Conservation (phyloP, 495 filamentous ascomycete genomes). For the Acidiella bohemica region DNA sequence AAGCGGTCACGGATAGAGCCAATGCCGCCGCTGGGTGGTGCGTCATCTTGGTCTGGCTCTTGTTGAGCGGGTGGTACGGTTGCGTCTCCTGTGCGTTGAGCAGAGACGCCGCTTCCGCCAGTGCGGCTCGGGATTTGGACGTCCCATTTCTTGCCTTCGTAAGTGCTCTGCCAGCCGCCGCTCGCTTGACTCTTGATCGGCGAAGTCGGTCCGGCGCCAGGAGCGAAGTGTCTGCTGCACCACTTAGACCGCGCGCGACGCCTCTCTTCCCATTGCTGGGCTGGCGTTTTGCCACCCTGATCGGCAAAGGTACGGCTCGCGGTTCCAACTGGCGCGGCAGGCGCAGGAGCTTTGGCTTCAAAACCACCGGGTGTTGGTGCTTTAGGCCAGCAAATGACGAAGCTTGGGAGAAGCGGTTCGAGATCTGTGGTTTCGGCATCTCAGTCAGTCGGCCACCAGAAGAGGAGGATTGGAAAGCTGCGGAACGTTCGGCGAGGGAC, state of each 20-base stretch:
- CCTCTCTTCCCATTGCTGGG: constrained; percentile 93
- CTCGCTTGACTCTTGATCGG: constrained; percentile 52
- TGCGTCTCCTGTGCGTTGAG: constrained; percentile 19
- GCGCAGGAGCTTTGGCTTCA: constrained; percentile 36
- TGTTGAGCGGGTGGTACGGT: constrained; percentile 32
- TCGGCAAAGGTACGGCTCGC: constrained; percentile 90
- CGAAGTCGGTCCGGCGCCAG: constrained; percentile 33
- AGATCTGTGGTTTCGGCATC: constrained; percentile 85
- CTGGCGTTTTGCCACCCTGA: constrained; percentile 87
- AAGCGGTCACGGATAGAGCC: constrained; percentile 65
- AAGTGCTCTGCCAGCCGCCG: constrained; percentile 79
- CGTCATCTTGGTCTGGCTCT: constrained; percentile 35
- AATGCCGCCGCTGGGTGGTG: constrained; percentile 46
- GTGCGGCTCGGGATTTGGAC: constrained; percentile 61
- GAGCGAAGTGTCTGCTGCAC: constrained; percentile 28
- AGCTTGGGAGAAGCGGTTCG: constrained; percentile 65
- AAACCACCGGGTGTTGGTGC: constrained; percentile 62
- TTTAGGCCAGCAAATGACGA: constrained; percentile 65
- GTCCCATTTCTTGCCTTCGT: constrained; percentile 77
- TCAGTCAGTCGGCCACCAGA: constrained; percentile 69
- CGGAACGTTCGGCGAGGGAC: constrained; percentile 52
- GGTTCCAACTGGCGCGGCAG: constrained; percentile 49
- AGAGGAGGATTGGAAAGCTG: constrained; percentile 37
- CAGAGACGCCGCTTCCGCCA: constrained; percentile 47
- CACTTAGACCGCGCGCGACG: constrained; percentile 52